A percentile compares a stretch with the other conserved stretches of the same genome.
These are phyloP conservation scores for Marchantia paleacea DNA, from an alignment of 225 moss, liverwort and hornwort species.

Conservation along the genomic window DNA sequence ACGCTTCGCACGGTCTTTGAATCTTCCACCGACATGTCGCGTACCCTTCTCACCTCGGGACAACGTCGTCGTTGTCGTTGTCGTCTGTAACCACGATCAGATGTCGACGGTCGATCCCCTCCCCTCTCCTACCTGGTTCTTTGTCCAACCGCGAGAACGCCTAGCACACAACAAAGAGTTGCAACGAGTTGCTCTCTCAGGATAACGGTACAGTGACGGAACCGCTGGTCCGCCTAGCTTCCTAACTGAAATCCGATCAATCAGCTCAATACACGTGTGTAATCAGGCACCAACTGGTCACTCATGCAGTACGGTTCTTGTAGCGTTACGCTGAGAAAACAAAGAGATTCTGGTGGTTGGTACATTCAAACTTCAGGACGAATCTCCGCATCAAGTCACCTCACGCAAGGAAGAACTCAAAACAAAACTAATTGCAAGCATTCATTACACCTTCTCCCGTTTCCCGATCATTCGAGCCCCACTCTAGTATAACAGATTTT, in stretches of 20 bases:
- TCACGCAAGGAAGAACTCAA: too few relatives aligned
- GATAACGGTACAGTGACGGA: too few relatives aligned
- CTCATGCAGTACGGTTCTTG: background rate
- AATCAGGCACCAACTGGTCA: background rate
- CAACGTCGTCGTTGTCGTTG: background rate
- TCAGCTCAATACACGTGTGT: background rate
- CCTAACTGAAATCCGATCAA: background rate
- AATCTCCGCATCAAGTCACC: too few relatives aligned
- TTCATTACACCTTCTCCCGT: too few relatives aligned
- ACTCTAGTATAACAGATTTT: too few relatives aligned
- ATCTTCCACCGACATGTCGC: slow-evolving; percentile 2
- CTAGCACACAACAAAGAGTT: too few relatives aligned
- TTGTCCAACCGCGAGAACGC: background rate
- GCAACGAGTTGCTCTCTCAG: too few relatives aligned
- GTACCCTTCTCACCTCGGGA: background rate
- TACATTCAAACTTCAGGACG: background rate
- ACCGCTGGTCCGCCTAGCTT: background rate
- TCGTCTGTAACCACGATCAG: too few relatives aligned
- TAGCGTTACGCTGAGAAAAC: background rate
- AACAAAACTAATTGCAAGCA: too few relatives aligned
- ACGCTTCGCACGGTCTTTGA: background rate
- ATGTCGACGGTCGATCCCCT: too few relatives aligned
- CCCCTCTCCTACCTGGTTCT: background rate
- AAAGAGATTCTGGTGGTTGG: background rate
- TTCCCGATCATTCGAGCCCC: too few relatives aligned